Percentiles rank a stretch among this genome's conserved stretches.
Conservation (phyloP, 2,329 filamentous ascomycete species). For the Aspergillus sp. region DNA sequence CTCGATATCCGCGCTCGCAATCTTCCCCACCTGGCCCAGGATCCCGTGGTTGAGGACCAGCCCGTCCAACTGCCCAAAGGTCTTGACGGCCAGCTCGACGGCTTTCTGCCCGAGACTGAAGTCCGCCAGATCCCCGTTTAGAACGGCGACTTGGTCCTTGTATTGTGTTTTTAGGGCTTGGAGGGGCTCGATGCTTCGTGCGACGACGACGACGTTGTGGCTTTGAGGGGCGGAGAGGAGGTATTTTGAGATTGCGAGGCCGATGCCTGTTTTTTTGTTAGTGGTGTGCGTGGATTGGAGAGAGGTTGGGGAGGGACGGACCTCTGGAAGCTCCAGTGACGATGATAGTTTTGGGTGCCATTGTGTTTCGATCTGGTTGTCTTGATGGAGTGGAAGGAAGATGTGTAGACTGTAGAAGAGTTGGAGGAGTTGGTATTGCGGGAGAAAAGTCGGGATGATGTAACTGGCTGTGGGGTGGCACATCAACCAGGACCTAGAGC, state of each 20-base stretch:
- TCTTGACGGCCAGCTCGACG: constrained; percentile 62
- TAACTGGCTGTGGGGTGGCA: not conserved
- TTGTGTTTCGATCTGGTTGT: constrained; percentile 20
- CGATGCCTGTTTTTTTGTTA: constrained; percentile 51
- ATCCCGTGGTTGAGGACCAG: constrained; percentile 86
- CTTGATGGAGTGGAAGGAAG: not conserved
- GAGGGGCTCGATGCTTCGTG: constrained; percentile 56
- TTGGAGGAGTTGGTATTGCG: not conserved
- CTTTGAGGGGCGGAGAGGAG: constrained; percentile 52
- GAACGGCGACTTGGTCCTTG: constrained; percentile 54
- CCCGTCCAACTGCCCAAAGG: constrained; percentile 74
- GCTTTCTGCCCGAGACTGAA: constrained; percentile 58
- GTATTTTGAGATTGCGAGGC: constrained; percentile 59
- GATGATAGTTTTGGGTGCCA: constrained; percentile 66
- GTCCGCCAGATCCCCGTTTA: constrained; percentile 60
- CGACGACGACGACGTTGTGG: constrained; percentile 59
- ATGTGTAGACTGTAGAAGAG: not conserved
- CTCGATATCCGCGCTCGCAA: constrained; percentile 66
- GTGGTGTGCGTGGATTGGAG: not conserved
- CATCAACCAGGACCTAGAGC: too few relatives aligned
- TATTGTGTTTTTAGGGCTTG: constrained; percentile 55
- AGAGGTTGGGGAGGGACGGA: constrained; percentile 21
- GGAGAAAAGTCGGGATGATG: not conserved
- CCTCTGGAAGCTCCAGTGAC: constrained; percentile 67
- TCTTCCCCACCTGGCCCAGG: constrained; percentile 70